Evolutionary conservation across 371 early-diverging fungal species (phyloP), one percentile per base, ranked within the genome.

Genomic region (Apophysomyces sp.): DNA sequence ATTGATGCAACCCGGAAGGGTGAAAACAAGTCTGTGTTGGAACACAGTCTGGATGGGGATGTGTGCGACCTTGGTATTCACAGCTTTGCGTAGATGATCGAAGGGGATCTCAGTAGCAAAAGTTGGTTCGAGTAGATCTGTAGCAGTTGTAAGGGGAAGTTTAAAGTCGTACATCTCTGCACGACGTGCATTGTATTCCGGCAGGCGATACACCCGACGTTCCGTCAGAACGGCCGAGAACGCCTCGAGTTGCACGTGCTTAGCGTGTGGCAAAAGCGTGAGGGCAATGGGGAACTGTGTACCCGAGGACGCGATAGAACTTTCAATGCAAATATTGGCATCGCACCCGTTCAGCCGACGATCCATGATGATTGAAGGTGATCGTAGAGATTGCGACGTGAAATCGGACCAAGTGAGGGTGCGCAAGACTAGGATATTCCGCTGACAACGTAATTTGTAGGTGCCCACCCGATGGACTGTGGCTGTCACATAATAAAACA

Each of bases 201-300:
- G 74, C 9, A 74, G 18, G 15, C 66, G 58, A 31, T 74, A 74
- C 9, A 60, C 58, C 6, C 71, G 58, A 12, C 62, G 60, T 51
- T 73, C 73, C 12, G 53, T 65, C 16, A 73, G 34, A 7, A 74
- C 52, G 3, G 71, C 71, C 7, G 74, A 74, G 13, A 74, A 54
- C 6, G 65, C 60, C 57, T 74, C 74, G 3, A 74, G 52, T 54
- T 58, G 66, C 27, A 64, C 64, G 18, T 71, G 60, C 39, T 74
- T 74, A 5, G 63, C 34, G 27, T 68, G 60, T 2, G 74, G 69
- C 39, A 66, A 56, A 13, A 74, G 15, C 7, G 59, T 61, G 29
- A 74, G 28, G 5, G 54, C 32, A 32, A 74, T 71, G 1, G 74
- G 71, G 32, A 74, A 60, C 9, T 58, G 71, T 4, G 74, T 74